phyloP scores from a whole-genome alignment of 208 protist species.

The Leptomonas pyrrhocoris region DNA sequence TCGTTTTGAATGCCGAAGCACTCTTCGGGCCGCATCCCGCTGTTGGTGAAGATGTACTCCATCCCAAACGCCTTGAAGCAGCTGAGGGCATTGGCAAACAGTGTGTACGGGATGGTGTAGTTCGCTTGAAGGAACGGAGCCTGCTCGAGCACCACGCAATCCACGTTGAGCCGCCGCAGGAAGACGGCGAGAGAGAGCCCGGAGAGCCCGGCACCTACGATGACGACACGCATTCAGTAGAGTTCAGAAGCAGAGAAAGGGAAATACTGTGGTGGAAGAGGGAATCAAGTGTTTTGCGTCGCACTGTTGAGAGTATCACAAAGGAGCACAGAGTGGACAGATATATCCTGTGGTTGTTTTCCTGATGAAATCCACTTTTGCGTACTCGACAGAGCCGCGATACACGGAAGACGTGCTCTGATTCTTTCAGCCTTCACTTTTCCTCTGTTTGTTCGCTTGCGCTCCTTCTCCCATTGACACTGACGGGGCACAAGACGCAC shows the following conservation, averaged over 20 bases:
- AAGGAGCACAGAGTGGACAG: no score
- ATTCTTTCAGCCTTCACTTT: no score
- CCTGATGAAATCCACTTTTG: no score
- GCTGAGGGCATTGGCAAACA: conserved; percentile 89
- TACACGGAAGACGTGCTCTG: no score
- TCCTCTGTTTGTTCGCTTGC: no score
- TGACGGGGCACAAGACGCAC: no score
- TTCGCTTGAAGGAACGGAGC: conserved; percentile 63
- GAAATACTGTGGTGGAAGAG: not conserved
- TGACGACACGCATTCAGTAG: conserved; percentile 72
- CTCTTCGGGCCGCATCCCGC: conserved; percentile 50
- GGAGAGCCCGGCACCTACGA: conserved; percentile 86
- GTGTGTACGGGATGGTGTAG: conserved; percentile 66
- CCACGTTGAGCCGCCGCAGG: conserved; percentile 77
- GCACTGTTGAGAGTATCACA: no score
- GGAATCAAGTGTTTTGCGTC: not conserved
- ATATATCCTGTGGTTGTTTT: no score
- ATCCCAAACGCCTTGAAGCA: conserved; percentile 89
- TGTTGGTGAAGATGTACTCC: conserved; percentile 57
- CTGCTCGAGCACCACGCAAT: conserved; percentile 89
- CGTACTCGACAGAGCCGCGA: no score
- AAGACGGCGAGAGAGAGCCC: conserved; percentile 84
- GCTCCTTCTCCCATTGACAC: no score
- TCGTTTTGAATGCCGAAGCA: conserved; percentile 77
- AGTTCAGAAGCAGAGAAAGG: not conserved